A percentile compares a stretch with the other conserved stretches of the same genome.
Evolutionary conservation across 495 filamentous ascomycete genomes (phyloP).

Genomic region (Penicillium psychrofluorescens): DNA sequence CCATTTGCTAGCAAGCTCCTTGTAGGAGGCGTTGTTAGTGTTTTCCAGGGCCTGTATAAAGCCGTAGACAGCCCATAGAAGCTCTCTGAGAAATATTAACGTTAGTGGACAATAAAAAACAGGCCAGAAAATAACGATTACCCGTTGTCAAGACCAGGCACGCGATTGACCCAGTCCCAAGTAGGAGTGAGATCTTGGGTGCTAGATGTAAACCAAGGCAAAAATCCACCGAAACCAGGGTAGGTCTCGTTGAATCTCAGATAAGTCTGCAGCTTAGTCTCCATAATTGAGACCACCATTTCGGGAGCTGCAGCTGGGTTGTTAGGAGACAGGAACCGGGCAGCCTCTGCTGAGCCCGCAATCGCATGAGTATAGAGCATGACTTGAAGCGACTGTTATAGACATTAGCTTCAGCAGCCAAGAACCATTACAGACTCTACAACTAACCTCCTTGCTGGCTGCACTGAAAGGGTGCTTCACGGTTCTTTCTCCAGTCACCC

Average conservation of each 20-base stretch:
- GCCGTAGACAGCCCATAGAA: constrained; percentile 30
- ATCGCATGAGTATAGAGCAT: constrained; percentile 30
- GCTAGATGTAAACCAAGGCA: constrained; percentile 23
- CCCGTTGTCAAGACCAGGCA: constrained; percentile 29
- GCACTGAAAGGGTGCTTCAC: constrained; percentile 27
- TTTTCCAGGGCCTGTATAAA: constrained; percentile 18
- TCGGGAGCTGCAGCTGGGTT: constrained; percentile 12
- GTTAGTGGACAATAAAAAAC: not conserved
- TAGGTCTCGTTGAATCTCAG: constrained; percentile 28
- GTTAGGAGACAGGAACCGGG: constrained; percentile 19
- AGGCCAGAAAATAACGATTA: constrained; percentile 1
- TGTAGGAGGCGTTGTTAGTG: constrained; percentile 10
- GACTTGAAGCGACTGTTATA: constrained; percentile 18
- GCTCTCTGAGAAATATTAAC: constrained; percentile 8
- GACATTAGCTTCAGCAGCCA: not conserved
- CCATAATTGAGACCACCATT: constrained; percentile 22
- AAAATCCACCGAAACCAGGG: constrained; percentile 26
- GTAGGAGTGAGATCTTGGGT: constrained; percentile 17
- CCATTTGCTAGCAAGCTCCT: constrained; percentile 19
- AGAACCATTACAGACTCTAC: too few relatives aligned
- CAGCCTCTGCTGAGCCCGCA: constrained; percentile 18
- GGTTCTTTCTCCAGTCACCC: constrained; percentile 20
- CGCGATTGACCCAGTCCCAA: constrained; percentile 23
- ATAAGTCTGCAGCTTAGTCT: constrained; percentile 24
- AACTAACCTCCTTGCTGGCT: constrained; percentile 25